These are phyloP conservation scores for Coniella lustricola DNA, from an alignment of 2,329 filamentous ascomycete species.

Conservation along the genomic window DNA sequence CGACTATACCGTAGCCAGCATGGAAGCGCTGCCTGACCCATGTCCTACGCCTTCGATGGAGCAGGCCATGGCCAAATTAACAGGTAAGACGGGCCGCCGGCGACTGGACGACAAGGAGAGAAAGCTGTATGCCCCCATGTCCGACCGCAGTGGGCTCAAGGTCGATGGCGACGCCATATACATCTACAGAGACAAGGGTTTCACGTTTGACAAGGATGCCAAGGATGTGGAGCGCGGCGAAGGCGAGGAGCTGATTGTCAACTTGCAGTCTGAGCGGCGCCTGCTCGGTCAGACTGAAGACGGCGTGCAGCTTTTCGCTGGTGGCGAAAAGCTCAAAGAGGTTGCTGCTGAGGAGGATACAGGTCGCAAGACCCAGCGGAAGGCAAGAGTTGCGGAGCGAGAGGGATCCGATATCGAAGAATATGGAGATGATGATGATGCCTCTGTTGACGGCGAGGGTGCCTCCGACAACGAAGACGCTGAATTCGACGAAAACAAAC, in stretches of 20 bases:
- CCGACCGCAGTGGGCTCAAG: constrained; percentile 89
- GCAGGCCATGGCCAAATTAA: constrained; percentile 74
- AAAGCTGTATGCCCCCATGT: constrained; percentile 94
- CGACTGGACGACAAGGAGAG: constrained; percentile 95
- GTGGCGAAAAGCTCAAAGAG: constrained; percentile 60
- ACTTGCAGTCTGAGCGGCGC: constrained; percentile 73
- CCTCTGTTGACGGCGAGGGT: constrained; percentile 47
- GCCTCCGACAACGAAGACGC: constrained; percentile 46
- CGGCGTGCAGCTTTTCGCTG: constrained; percentile 79
- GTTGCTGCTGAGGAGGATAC: constrained; percentile 53
- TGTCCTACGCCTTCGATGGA: constrained; percentile 92
- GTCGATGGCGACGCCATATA: constrained; percentile 98
- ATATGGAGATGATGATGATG: constrained; percentile 42
- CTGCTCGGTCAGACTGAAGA: constrained; percentile 76
- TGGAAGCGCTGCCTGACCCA: constrained; percentile 86
- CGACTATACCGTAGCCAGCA: constrained; percentile 73
- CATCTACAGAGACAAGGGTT: constrained; percentile 63
- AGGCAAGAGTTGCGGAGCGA: constrained; percentile 50
- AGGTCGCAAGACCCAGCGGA: constrained; percentile 53
- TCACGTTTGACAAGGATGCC: constrained; percentile 64
- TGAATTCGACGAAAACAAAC: constrained; percentile 52
- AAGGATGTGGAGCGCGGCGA: constrained; percentile 75
- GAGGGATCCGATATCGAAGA: constrained; percentile 48
- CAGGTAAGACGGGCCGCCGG: constrained; percentile 72
- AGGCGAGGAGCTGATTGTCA: constrained; percentile 90